phyloP scores from a whole-genome alignment of 2,329 filamentous ascomycete species.

The Ascochyta koolunga region DNA sequence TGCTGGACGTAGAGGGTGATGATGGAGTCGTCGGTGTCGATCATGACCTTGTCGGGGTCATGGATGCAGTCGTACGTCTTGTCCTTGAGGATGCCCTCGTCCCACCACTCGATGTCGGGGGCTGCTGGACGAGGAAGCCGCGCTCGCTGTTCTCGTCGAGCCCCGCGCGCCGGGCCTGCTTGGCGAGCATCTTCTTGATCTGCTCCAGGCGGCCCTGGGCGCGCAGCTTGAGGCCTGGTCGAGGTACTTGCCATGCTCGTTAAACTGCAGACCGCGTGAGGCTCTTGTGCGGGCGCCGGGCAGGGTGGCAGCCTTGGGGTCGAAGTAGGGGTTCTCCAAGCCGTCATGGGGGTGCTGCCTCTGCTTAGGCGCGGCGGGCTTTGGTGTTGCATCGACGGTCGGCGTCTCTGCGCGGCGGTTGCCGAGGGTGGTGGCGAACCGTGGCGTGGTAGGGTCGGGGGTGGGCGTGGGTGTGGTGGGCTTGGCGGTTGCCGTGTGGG shows the following conservation, averaged over 20 bases:
- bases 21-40: slow-evolving; percentile 80
- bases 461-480: slow-evolving; percentile 35
- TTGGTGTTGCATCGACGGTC: slow-evolving; percentile 37
- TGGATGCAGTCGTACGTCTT: slow-evolving; percentile 75
- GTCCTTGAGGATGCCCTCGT: slow-evolving; percentile 82
- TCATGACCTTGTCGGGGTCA: slow-evolving; percentile 69
- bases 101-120: slow-evolving; percentile 98
- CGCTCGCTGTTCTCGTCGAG: slow-evolving; percentile 95
- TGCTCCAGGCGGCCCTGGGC: slow-evolving; percentile 87
- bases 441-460: slow-evolving; percentile 55
- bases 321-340: slow-evolving; percentile 81
- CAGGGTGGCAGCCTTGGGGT: slow-evolving; percentile 65
- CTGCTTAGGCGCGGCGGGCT: slow-evolving; percentile 44
- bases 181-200: slow-evolving; percentile 93
- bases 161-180: slow-evolving; percentile 84
- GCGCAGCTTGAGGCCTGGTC: slow-evolving; percentile 86
- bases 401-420: slow-evolving; percentile 57
- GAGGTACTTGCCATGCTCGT: slow-evolving; percentile 96
- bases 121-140: slow-evolving; percentile 81
- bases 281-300: slow-evolving; percentile 64
- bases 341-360: slow-evolving; percentile 59
- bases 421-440: slow-evolving; percentile 61
- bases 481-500: slow-evolving; percentile 68
- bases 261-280: slow-evolving; percentile 82
- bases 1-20: slow-evolving; percentile 92